These are phyloP conservation scores for Pilobolus umbonatus DNA, from an alignment of 192 early-diverging fungal species.

Conservation along the genomic window DNA sequence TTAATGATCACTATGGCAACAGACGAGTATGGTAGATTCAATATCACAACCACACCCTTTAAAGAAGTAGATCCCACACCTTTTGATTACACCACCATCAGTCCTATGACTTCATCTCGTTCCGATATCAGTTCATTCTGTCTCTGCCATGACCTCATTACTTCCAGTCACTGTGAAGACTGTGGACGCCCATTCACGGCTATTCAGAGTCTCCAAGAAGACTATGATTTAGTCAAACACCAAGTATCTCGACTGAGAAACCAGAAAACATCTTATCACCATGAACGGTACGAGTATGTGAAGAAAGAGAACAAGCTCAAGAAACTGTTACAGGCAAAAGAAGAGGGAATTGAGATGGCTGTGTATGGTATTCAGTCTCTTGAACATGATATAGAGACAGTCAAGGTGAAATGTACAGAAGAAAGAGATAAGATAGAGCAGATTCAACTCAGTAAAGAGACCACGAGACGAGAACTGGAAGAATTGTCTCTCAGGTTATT, in stretches of 20 bases:
- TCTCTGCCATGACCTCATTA: conserved; percentile 15
- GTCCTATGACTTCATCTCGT: conserved; percentile 10
- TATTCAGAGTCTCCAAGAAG: conserved; percentile 2
- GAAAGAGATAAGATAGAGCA: conserved; percentile 76
- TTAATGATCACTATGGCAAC: too few species aligned
- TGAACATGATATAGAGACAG: conserved; percentile 53
- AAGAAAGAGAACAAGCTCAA: conserved; percentile 54
- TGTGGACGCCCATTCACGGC: neutral
- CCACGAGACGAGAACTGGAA: conserved; percentile 85
- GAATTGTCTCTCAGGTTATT: conserved; percentile 85
- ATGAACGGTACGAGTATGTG: conserved; percentile 33
- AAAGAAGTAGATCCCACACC: too few species aligned
- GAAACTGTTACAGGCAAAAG: conserved; percentile 52
- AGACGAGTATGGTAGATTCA: too few species aligned
- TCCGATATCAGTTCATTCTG: neutral
- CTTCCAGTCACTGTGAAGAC: neutral
- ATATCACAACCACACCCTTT: too few species aligned
- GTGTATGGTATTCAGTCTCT: conserved; percentile 60
- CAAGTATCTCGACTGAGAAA: neutral
- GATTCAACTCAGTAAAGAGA: conserved; percentile 81
- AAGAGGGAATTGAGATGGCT: conserved; percentile 61
- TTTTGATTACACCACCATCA: conserved; percentile 14
- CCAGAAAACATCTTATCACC: neutral
- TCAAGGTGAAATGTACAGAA: conserved; percentile 71
- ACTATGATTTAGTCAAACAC: neutral